Evolutionary conservation across 106 monocot species (phyloP).

Genomic region (Xerophyta viscosa): DNA sequence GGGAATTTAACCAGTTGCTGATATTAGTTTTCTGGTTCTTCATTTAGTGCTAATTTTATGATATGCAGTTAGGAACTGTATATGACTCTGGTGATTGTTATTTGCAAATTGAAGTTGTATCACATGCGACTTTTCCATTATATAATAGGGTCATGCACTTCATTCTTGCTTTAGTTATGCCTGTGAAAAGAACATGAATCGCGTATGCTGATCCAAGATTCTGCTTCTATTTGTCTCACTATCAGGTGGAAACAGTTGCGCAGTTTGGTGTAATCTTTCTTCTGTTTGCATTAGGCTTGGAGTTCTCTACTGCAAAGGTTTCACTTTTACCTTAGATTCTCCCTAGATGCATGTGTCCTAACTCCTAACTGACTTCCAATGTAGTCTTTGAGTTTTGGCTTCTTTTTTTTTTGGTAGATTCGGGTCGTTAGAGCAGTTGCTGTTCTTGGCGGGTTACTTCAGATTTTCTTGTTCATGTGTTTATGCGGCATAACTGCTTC

Average conservation of each 20-base stretch:
- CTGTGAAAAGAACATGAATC: not conserved
- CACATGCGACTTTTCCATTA: not conserved
- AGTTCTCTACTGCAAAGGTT: slow-evolving; percentile 82
- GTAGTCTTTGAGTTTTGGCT: too few species aligned
- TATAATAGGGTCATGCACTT: not conserved
- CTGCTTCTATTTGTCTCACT: not conserved
- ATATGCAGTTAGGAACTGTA: too few species aligned
- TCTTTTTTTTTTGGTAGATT: slow-evolving; percentile 45
- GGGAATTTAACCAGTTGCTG: too few species aligned
- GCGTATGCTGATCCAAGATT: not conserved
- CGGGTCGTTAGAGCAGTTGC: slow-evolving; percentile 95
- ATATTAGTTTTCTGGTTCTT: too few species aligned
- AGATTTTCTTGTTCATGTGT: slow-evolving; percentile 92
- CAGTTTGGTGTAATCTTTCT: slow-evolving; percentile 96
- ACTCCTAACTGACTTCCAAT: not conserved
- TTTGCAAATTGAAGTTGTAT: not conserved
- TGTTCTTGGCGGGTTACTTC: slow-evolving; percentile 87
- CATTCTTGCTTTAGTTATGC: not conserved
- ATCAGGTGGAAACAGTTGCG: slow-evolving; percentile 77
- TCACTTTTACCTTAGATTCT: not conserved
- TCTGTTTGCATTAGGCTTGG: slow-evolving; percentile 91
- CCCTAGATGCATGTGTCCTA: not conserved
- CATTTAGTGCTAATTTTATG: too few species aligned
- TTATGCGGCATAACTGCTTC: slow-evolving; percentile 80
- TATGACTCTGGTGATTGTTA: too few species aligned